Conservation (phyloP, 2,329 filamentous ascomycete genomes). For the Trichoderma sp. region DNA sequence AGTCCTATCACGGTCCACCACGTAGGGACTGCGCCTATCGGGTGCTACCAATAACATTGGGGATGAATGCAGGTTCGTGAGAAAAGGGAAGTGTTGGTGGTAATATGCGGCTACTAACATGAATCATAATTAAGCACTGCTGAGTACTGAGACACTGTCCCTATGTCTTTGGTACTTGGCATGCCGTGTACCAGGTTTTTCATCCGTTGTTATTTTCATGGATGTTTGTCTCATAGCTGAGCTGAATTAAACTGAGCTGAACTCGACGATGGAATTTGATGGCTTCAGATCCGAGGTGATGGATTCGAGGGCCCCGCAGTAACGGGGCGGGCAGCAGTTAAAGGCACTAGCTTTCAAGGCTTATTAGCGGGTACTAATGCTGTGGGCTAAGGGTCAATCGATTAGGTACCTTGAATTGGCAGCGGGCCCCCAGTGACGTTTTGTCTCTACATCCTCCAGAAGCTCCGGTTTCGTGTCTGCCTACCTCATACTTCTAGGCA, state of each 20-base stretch:
- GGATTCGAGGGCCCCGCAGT: background rate
- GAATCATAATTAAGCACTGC: background rate
- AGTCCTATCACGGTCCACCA: constrained; percentile 14
- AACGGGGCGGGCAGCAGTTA: background rate
- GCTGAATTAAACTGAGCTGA: background rate
- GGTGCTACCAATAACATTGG: background rate
- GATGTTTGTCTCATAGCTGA: background rate
- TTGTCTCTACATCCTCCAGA: background rate
- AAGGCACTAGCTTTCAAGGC: background rate
- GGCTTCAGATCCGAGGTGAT: background rate
- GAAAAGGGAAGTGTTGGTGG: background rate
- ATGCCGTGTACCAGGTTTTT: background rate
- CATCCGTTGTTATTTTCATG: background rate
- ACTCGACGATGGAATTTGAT: background rate
- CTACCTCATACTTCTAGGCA: background rate
- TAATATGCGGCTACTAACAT: background rate
- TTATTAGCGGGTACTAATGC: background rate
- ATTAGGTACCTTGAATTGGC: background rate
- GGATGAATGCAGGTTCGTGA: background rate
- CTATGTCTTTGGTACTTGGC: background rate
- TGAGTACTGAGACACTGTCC: background rate
- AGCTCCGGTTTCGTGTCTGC: constrained; percentile 6
- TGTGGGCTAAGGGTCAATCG: background rate
- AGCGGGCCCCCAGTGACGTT: constrained; percentile 4
- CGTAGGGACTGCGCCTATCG: background rate